Base-by-base conservation (phyloP, 495 filamentous ascomycete genomes). In the Apodospora peruviana region DNA sequence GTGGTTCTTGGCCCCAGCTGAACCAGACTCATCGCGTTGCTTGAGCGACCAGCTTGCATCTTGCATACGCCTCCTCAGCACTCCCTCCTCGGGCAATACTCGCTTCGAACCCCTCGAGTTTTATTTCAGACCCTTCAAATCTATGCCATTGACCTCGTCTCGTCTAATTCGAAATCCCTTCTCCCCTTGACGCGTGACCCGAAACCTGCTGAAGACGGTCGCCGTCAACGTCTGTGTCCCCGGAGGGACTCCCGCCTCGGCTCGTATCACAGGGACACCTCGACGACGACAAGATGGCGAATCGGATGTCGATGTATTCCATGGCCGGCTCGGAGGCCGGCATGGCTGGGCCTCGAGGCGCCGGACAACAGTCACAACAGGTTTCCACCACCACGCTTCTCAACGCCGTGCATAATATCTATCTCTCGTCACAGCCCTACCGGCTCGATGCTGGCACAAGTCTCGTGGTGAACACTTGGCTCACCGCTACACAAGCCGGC, bases 391-490 rank as follows among this genome's bases (percentile, higher is more conserved):
- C 90, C 7, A 91, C 88, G 1, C 77, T 97, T 21, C 79, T 98
- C 43, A 95, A 96, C 67, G 82, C 90, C 47, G 78, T 96, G 20
- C 90, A 98, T 66, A 91, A 86, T 44, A 83, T 84, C 56, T 96
- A 95, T 65, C 79, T 84, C n/a, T 84, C 85, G 2, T 80, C 79
- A 7, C 80, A 87, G 51, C 84, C 91, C 7, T 91, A 93, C 65
- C 76, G 76, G 49, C 78, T 97, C 5, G 93, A 98, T 66, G 83
- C 89, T n/a, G 86, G 88, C 32, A 91, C 91, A 2, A 95, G 89
- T 58, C 61, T 96, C 42, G 94, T 91, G 0, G 91, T 97, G 46
- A 97, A 96, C 68, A 94, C 91, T 51, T 96, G 90, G 89, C 76
- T 90, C 20, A 94, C 86, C 2, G 88, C 87, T 5, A 74, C 80